A percentile compares a stretch with the other conserved stretches of the same genome.
phyloP scores from a whole-genome alignment of 2,329 filamentous ascomycete genomes.

The Claviceps monticola region DNA sequence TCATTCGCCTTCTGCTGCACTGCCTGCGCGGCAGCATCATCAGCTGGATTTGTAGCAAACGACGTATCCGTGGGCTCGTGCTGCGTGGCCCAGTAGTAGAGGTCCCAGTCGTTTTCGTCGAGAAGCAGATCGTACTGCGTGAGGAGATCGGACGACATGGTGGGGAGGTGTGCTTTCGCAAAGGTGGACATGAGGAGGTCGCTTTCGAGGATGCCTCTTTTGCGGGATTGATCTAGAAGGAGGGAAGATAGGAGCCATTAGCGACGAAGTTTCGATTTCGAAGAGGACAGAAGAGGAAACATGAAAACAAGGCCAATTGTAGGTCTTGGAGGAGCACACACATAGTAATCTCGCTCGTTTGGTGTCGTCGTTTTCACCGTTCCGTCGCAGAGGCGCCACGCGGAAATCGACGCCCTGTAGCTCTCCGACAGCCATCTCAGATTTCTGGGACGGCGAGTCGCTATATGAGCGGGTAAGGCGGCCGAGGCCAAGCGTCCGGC shows the following conservation, averaged over 20 bases:
- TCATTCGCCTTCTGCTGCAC: not conserved
- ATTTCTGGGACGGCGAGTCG: not conserved
- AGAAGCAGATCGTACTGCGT: constrained; percentile 81
- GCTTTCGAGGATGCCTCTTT: constrained; percentile 88
- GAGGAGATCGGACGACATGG: constrained; percentile 62
- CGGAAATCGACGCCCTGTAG: constrained; percentile 75
- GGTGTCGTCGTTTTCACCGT: constrained; percentile 70
- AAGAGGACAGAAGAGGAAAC: no score
- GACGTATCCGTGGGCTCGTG: constrained; percentile 39
- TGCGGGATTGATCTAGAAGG: constrained; percentile 75
- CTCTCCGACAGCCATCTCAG: constrained; percentile 70
- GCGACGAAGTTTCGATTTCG: no score
- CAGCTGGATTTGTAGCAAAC: constrained; percentile 24
- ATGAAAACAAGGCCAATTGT: no score
- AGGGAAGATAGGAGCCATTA: not conserved
- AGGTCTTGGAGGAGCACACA: constrained; percentile 22
- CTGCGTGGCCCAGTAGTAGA: constrained; percentile 99
- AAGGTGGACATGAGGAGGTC: constrained; percentile 96
- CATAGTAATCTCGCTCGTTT: constrained; percentile 74
- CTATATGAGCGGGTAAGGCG: constrained; percentile 1
- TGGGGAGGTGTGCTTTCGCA: constrained; percentile 61
- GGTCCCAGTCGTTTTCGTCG: constrained; percentile 99
- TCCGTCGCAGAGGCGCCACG: constrained; percentile 76
- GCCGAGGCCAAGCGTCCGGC: constrained; percentile 1
- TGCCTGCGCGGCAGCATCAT: not conserved